Evolutionary conservation across 1,284 basidiomycete species (phyloP).

Genomic region (Ustilago tritici): DNA sequence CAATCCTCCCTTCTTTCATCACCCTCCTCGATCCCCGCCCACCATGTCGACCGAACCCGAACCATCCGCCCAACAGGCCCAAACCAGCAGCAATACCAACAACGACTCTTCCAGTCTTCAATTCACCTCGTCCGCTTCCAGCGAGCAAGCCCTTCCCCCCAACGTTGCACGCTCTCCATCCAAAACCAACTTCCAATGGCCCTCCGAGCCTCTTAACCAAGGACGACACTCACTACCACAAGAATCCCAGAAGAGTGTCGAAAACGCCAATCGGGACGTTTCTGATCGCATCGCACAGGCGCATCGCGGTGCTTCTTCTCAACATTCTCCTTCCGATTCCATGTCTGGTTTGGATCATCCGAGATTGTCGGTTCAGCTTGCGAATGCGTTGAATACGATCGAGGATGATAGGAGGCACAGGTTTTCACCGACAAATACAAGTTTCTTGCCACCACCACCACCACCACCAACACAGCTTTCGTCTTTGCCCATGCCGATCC

Average conservation of each 20-base stretch:
- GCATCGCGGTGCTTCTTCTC: constrained; percentile 22
- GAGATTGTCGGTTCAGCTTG: constrained; percentile 23
- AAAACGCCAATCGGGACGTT: constrained; percentile 39
- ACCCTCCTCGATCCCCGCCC: not conserved
- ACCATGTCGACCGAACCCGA: constrained; percentile 21
- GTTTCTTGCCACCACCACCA: not conserved
- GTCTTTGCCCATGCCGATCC: constrained; percentile 20
- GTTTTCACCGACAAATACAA: constrained; percentile 31
- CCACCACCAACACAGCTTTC: not conserved
- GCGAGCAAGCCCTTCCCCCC: not conserved
- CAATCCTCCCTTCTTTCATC: not conserved
- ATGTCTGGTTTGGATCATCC: constrained; percentile 24
- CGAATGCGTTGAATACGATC: constrained; percentile 22
- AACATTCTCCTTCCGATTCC: not conserved
- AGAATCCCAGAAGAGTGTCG: constrained; percentile 38
- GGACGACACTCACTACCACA: constrained; percentile 34
- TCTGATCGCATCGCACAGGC: constrained; percentile 38
- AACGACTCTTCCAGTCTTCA: constrained; percentile 39
- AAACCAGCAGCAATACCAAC: constrained; percentile 13
- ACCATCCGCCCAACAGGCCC: not conserved
- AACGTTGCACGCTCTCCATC: constrained; percentile 14
- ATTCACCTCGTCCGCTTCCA: constrained; percentile 41
- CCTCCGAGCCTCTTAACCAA: constrained; percentile 35
- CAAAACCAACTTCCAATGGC: constrained; percentile 34
- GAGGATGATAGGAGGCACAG: constrained; percentile 31